Percentiles rank a stretch among this genome's conserved stretches.
phyloP scores from a whole-genome alignment of 495 filamentous ascomycete genomes.

The Penicillium flavigenum region DNA sequence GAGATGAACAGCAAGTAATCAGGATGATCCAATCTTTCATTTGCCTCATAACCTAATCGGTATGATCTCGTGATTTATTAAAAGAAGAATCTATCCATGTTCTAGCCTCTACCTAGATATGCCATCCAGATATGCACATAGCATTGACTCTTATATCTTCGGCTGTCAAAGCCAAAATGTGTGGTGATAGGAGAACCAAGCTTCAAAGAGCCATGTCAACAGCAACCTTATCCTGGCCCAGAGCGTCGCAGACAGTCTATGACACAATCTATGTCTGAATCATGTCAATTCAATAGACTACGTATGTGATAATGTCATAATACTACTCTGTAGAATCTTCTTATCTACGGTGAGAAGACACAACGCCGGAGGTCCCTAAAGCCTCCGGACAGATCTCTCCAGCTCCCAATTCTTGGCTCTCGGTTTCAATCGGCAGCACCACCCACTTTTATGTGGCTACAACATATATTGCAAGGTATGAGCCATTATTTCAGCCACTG shows the following conservation, averaged over 20 bases:
- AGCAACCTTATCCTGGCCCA: not conserved
- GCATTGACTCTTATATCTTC: no score
- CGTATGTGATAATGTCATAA: no score
- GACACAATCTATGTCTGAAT: no score
- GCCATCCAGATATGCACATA: no score
- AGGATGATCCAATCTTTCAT: not conserved
- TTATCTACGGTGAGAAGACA: not conserved
- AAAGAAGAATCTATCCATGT: no score
- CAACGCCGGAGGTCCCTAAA: not conserved
- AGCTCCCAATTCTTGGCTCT: constrained; percentile 14
- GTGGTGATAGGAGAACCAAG: constrained; percentile 9
- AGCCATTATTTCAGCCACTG: not conserved
- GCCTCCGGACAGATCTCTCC: not conserved
- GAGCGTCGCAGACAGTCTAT: no score
- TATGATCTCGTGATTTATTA: no score
- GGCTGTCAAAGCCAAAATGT: not conserved
- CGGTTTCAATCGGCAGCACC: constrained; percentile 20
- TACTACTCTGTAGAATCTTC: not conserved
- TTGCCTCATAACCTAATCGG: no score
- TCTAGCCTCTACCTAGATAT: no score
- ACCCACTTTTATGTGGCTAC: not conserved
- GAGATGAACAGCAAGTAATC: not conserved
- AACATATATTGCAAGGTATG: not conserved
- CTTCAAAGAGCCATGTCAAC: constrained; percentile 2
- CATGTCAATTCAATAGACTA: no score